Conservation (phyloP, 2,329 filamentous ascomycete species). For the Hypoxylon sp. region DNA sequence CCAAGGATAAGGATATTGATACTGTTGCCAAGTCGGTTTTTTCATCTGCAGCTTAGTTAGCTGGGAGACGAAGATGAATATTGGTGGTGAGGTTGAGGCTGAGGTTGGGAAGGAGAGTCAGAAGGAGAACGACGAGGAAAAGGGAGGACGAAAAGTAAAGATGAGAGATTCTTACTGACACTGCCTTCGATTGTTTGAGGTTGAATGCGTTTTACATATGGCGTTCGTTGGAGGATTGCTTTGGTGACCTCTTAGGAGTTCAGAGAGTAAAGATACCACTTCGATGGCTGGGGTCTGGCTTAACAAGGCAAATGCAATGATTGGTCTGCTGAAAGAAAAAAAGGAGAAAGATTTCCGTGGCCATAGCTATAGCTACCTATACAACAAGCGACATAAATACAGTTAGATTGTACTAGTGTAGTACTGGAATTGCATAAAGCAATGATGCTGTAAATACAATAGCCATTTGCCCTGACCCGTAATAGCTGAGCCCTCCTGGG, state of each 20-base stretch:
- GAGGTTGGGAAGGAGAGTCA: not conserved
- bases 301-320: not conserved
- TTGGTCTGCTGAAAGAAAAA: not conserved
- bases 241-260: conserved; percentile 8
- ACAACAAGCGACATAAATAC: not conserved
- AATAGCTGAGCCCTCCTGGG: no score
- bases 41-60: conserved; percentile 22
- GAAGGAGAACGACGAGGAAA: not conserved
- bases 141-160: not conserved
- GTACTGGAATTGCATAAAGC: not conserved
- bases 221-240: conserved; percentile 14
- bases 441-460: conserved; percentile 1
- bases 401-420: not conserved
- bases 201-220: conserved; percentile 11
- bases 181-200: not conserved
- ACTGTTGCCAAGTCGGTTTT: conserved; percentile 27
- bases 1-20: conserved; percentile 52
- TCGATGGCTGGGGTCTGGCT: conserved; percentile 5
- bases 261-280: conserved; percentile 28
- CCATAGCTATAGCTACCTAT: not conserved
- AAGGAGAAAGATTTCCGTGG: not conserved
- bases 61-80: conserved; percentile 4
- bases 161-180: not conserved
- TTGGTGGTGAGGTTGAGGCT: not conserved
- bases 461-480: no score